Evolutionary conservation across 1,139 yeast species (phyloP).

Genomic region (Nakaseomyces uthaithaninus): DNA sequence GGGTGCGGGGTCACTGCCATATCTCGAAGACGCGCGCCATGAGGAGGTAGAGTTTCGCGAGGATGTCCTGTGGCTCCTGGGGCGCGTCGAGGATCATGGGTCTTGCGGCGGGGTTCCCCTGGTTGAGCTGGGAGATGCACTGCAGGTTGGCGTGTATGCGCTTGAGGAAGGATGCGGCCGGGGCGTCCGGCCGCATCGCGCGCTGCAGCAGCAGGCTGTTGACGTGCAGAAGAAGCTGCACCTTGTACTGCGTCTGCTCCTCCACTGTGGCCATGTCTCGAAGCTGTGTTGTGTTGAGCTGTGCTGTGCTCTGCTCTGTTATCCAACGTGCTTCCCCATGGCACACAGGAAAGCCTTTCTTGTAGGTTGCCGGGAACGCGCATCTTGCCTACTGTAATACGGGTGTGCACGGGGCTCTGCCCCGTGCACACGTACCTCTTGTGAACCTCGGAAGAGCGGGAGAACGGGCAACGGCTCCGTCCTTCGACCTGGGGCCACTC

Average conservation of each 20-base stretch:
- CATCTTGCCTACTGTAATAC: no score
- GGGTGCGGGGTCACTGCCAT: constrained; percentile 17
- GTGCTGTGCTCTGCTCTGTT: neutral
- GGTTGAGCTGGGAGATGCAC: constrained; percentile 31
- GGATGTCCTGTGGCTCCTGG: constrained; percentile 26
- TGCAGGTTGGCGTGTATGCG: constrained; percentile 32
- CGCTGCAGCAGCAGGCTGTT: constrained; percentile 29
- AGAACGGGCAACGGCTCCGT: no score
- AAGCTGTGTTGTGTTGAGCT: neutral
- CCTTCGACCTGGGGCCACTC: no score
- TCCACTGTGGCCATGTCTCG: neutral
- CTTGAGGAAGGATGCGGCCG: constrained; percentile 27
- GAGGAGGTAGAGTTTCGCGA: constrained; percentile 29
- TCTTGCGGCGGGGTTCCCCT: constrained; percentile 24
- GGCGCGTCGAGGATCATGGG: constrained; percentile 28
- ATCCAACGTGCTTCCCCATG: no score
- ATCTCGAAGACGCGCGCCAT: constrained; percentile 31
- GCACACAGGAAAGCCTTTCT: no score
- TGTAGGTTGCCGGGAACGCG: no score
- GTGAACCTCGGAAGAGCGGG: no score
- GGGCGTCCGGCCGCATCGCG: constrained; percentile 20
- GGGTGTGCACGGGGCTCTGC: no score
- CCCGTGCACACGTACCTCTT: no score
- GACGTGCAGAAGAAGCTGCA: constrained; percentile 30
- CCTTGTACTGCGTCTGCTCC: constrained; percentile 29